Conservation (phyloP, 2,329 filamentous ascomycete genomes). For the Fusarium pininemorale region DNA sequence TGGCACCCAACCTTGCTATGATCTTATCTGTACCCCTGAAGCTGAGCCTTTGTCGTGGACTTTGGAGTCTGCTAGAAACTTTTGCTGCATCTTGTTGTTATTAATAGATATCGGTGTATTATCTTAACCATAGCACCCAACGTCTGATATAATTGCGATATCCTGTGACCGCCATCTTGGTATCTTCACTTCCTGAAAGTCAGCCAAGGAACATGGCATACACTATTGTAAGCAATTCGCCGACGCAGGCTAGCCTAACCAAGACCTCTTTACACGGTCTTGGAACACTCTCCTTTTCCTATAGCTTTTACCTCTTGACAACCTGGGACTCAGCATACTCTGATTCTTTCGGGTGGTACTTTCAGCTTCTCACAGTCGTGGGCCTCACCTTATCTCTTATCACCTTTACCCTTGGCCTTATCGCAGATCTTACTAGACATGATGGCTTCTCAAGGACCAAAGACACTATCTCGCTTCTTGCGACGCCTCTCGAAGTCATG, state of each 20-base stretch:
- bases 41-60: neutral
- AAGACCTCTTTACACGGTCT: neutral
- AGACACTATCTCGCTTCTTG: neutral
- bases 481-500: slow-evolving; percentile 9
- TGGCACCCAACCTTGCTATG: neutral
- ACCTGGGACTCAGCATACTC: slow-evolving; percentile 6
- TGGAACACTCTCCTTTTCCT: neutral
- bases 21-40: neutral
- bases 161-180: too few species aligned
- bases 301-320: slow-evolving; percentile 7
- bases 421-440: neutral
- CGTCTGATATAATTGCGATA: neutral
- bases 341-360: slow-evolving; percentile 10
- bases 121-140: neutral
- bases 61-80: neutral
- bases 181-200: neutral
- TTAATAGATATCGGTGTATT: neutral
- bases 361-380: neutral
- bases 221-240: neutral
- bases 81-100: neutral
- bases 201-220: neutral
- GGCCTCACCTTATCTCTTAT: neutral
- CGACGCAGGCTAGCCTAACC: too few species aligned
- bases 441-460: neutral
- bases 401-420: neutral